These are phyloP conservation scores for Solanum virginianum DNA, from an alignment of 257 asterid species.

Conservation along the genomic window DNA sequence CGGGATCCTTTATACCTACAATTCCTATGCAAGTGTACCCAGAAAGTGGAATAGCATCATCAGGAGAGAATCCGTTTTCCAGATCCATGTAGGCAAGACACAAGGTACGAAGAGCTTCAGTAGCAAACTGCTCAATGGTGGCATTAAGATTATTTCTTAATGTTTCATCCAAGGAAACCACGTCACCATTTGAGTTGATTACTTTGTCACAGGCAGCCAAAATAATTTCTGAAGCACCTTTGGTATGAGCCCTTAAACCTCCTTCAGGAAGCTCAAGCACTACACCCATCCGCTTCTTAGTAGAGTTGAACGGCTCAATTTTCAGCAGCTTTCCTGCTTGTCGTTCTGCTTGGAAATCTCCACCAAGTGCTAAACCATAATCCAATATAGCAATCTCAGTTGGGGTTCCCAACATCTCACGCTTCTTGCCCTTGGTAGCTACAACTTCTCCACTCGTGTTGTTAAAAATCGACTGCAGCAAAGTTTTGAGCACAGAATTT, in stretches of 20 bases:
- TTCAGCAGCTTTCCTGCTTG: conserved; percentile 1
- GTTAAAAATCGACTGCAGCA: conserved; percentile 5
- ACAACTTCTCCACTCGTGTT: conserved; percentile 7
- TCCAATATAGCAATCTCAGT: conserved; percentile 7
- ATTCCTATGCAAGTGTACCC: conserved; percentile 2
- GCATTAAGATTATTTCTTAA: neutral
- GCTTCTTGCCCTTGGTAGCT: neutral
- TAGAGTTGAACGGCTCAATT: conserved; percentile 9
- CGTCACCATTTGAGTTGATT: neutral
- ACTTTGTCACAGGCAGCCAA: conserved; percentile 9
- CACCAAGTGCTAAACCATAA: conserved; percentile 3
- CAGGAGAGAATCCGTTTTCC: conserved; percentile 3
- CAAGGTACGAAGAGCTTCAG: conserved; percentile 11
- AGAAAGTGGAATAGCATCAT: conserved; percentile 1
- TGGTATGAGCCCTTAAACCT: conserved; percentile 6
- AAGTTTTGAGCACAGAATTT: neutral
- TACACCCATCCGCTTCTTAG: conserved; percentile 3
- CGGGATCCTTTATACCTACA: conserved; percentile 14
- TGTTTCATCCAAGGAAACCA: neutral
- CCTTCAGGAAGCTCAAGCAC: conserved; percentile 1
- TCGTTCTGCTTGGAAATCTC: conserved; percentile 5
- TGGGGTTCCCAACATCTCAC: conserved; percentile 8
- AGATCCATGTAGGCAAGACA: conserved; percentile 10
- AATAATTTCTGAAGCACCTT: conserved; percentile 7
- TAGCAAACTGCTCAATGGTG: conserved; percentile 6